Base-by-base conservation (phyloP, 2,329 filamentous ascomycete species). In the Phialocephala subalpina region DNA sequence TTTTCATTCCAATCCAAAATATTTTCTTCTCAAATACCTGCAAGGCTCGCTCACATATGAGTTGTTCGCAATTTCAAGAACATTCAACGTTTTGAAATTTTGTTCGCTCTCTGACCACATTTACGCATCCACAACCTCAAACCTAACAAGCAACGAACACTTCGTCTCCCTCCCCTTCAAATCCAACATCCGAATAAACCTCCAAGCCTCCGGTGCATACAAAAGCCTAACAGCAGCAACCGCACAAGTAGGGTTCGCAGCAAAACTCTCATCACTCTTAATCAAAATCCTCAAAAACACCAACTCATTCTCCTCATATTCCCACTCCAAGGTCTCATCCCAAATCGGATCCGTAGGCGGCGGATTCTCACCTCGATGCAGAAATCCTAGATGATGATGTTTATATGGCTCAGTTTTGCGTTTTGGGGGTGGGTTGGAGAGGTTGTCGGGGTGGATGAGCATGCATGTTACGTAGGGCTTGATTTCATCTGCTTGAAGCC, bases 321-420 rank as follows among this genome's bases (percentile, higher is more conserved):
- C 86, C 89, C 89, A 92, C 72, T 90, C 87, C 9, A 92, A 78
- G 16, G 79, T 80, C 75, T 91, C 87, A 69, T 91, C 83, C 88
- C 88, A 92, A 8, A 92, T 59, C 0, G 89, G 89, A 67, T 91
- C 87, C 0, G 82, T 89, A 0, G 82, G 75, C 0, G 84, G 82
- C 2, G 88, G 85, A 67, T 87, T 89, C n/a, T 87, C 85, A 20
- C 83, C 85, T 35, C 79, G 79, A 74, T 89, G 86, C 58, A 90
- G 75, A 63, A 89, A 83, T 0, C 83, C 84, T 0, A 87, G 75
- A 67, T 82, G 85, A 74, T 89, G 87, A 62, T 87, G 86, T 68
- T 84, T 86, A 77, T 90, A 91, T 0, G 81, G 79, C 0, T 76
- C 71, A 1, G 89, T 91, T 80, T 90, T 90, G 65, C 84, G 82